phyloP scores from a whole-genome alignment of 1,284 basidiomycete genomes.

The Entoloma clypeatum region DNA sequence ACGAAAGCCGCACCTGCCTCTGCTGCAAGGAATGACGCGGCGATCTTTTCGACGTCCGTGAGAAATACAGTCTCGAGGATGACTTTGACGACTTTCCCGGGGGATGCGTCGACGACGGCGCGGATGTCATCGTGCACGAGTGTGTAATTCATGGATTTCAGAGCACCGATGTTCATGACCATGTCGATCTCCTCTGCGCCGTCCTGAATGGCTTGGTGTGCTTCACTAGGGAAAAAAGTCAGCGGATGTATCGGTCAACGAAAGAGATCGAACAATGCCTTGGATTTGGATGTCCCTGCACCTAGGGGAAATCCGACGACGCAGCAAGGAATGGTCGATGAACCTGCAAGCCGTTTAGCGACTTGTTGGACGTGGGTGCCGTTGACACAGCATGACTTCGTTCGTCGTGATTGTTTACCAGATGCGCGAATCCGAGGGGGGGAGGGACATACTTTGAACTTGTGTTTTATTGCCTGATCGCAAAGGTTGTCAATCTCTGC shows the following conservation, averaged over 20 bases:
- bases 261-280: constrained; percentile 35
- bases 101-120: constrained; percentile 33
- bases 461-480: constrained; percentile 40
- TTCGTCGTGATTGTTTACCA: no score
- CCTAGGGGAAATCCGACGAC: constrained; percentile 49
- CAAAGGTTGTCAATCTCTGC: constrained; percentile 42
- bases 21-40: constrained; percentile 40
- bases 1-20: constrained; percentile 47
- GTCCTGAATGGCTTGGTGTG: constrained; percentile 37
- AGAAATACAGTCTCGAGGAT: constrained; percentile 47
- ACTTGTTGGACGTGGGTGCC: constrained; percentile 40
- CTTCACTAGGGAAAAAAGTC: constrained; percentile 33
- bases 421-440: no score
- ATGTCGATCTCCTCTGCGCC: constrained; percentile 48
- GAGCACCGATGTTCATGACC: constrained; percentile 43
- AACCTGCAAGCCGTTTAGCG: constrained; percentile 33
- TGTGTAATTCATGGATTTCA: constrained; percentile 36
- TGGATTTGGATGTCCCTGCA: constrained; percentile 36
- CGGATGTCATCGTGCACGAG: constrained; percentile 37
- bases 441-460: constrained; percentile 38
- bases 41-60: constrained; percentile 39
- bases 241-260: constrained; percentile 1
- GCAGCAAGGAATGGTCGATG: constrained; percentile 37
- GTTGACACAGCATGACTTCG: constrained; percentile 47
- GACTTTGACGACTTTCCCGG: constrained; percentile 38